phyloP scores from a whole-genome alignment of 1,139 yeast genomes.

The Yamadazyma dendronema region DNA sequence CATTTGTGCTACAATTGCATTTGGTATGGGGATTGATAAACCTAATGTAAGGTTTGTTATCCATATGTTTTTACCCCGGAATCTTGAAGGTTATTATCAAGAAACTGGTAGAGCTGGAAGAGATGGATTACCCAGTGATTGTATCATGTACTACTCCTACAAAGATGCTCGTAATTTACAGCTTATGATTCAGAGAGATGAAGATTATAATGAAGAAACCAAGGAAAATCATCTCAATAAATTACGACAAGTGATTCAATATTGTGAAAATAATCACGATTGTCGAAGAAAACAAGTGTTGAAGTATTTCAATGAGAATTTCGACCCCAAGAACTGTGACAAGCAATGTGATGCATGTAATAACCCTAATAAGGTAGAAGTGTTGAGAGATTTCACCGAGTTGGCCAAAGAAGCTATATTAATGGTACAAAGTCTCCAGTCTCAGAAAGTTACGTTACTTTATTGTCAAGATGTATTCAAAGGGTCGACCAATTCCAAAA shows the following conservation, averaged over 20 bases:
- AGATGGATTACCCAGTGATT: constrained; percentile 80
- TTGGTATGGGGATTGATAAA: constrained; percentile 98
- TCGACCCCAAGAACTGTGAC: constrained; percentile 63
- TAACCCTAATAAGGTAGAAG: constrained; percentile 42
- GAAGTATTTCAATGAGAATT: constrained; percentile 84
- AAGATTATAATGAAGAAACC: constrained; percentile 59
- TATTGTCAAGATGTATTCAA: constrained; percentile 82
- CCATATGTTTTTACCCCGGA: constrained; percentile 86
- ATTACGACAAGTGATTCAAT: constrained; percentile 80
- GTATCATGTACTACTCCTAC: constrained; percentile 78
- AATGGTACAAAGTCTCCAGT: constrained; percentile 56
- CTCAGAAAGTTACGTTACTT: constrained; percentile 66
- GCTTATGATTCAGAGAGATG: constrained; percentile 74
- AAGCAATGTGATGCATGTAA: constrained; percentile 86
- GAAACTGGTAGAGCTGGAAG: constrained; percentile 99
- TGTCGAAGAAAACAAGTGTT: constrained; percentile 88
- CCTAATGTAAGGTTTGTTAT: constrained; percentile 91
- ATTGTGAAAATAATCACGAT: constrained; percentile 88
- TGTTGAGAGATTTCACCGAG: constrained; percentile 66
- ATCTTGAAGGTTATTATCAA: constrained; percentile 93
- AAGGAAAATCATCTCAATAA: constrained; percentile 78
- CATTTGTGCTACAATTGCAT: constrained; percentile 95
- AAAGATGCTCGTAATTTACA: constrained; percentile 75
- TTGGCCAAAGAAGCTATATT: constrained; percentile 59
- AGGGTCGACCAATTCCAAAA: constrained; percentile 67